A percentile compares a stretch with the other conserved stretches of the same genome.
Conservation (phyloP, 495 filamentous ascomycete species). For the Astrothelium macrocarpum region DNA sequence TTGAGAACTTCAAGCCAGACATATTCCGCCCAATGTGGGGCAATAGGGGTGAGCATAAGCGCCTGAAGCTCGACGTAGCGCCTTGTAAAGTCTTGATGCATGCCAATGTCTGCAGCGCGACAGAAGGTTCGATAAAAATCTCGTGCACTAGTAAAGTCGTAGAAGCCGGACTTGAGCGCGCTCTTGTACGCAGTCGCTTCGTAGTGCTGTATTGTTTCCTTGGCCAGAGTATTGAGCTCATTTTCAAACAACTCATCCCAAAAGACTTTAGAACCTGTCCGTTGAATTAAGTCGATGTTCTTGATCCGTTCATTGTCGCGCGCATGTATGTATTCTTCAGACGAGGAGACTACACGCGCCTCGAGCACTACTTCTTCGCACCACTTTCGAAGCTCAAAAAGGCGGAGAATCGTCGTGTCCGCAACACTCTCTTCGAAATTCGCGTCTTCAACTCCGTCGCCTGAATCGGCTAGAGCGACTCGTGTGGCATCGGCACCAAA, state of each 20-base stretch:
- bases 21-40: slow-evolving; percentile 92
- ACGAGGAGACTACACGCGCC: slow-evolving; percentile 21
- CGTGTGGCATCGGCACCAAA: slow-evolving; percentile 89
- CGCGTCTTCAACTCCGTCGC: slow-evolving; percentile 88
- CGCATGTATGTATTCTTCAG: slow-evolving; percentile 24
- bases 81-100: slow-evolving; percentile 67
- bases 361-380: slow-evolving; percentile 67
- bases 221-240: slow-evolving; percentile 77
- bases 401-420: slow-evolving; percentile 76
- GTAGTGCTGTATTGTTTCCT: slow-evolving; percentile 67
- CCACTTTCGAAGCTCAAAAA: slow-evolving; percentile 85
- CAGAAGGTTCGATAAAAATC: slow-evolving; percentile 84
- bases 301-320: slow-evolving; percentile 51
- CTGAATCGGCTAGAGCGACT: slow-evolving; percentile 87
- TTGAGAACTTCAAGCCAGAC: slow-evolving; percentile 84
- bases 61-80: slow-evolving; percentile 85
- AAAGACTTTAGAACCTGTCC: slow-evolving; percentile 63
- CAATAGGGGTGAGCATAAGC: slow-evolving; percentile 64
- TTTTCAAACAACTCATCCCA: slow-evolving; percentile 89
- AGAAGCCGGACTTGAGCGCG: slow-evolving; percentile 81
- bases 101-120: slow-evolving; percentile 61
- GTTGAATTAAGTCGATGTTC: slow-evolving; percentile 35
- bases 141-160: slow-evolving; percentile 76
- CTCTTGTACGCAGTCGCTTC: slow-evolving; percentile 74
- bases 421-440: slow-evolving; percentile 96